Evolutionary conservation across 257 asterid genomes (phyloP).

Genomic region (Coffea eugenioides): DNA sequence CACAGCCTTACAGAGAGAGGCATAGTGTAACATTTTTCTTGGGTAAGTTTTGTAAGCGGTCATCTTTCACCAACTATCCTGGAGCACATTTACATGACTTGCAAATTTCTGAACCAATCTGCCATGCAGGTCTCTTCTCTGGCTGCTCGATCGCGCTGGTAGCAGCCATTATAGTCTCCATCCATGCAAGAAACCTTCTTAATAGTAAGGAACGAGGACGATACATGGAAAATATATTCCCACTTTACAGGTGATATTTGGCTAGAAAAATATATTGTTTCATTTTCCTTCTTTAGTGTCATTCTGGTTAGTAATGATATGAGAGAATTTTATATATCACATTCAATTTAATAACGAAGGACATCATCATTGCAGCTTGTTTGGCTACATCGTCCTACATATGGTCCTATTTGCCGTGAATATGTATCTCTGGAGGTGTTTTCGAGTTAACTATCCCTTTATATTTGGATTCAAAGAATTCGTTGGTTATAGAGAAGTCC

Average conservation of each 20-base stretch:
- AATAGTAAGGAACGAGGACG: slow-evolving; percentile 30
- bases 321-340: not conserved
- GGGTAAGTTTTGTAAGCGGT: slow-evolving; percentile 37
- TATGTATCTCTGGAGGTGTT: slow-evolving; percentile 70
- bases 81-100: not conserved
- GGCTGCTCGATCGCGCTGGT: slow-evolving; percentile 75
- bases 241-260: slow-evolving; percentile 64
- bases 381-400: slow-evolving; percentile 66
- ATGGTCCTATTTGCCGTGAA: slow-evolving; percentile 63
- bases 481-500: slow-evolving; percentile 63
- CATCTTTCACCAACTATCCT: not conserved
- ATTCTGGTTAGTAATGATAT: not conserved
- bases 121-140: slow-evolving; percentile 54
- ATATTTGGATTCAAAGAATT: slow-evolving; percentile 61
- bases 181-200: slow-evolving; percentile 56
- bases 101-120: not conserved
- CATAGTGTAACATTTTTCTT: slow-evolving; percentile 69
- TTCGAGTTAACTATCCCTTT: slow-evolving; percentile 70
- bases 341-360: not conserved
- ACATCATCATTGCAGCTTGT: slow-evolving; percentile 42
- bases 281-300: not conserved
- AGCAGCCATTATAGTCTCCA: slow-evolving; percentile 36
- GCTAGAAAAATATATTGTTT: not conserved
- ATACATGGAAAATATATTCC: slow-evolving; percentile 74
- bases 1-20: slow-evolving; percentile 57